These are phyloP conservation scores for Colletotrichum sp. DNA, from an alignment of 2,329 filamentous ascomycete genomes.

Conservation along the genomic window DNA sequence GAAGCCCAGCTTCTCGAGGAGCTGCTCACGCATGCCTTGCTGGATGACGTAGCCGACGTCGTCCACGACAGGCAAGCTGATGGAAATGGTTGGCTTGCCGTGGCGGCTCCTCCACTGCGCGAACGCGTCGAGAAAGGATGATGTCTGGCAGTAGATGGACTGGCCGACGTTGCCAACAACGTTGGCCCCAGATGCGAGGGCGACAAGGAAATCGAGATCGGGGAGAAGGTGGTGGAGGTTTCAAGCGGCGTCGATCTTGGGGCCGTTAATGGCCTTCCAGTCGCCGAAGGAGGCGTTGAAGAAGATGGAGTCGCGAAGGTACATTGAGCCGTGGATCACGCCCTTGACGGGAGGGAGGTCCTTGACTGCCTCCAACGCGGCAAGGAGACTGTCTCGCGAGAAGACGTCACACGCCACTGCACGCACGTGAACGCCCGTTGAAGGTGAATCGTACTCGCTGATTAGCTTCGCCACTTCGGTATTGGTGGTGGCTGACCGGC, in stretches of 20 bases:
- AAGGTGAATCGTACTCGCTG: background rate
- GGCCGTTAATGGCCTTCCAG: background rate
- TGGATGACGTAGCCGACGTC: background rate
- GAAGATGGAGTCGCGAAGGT: background rate
- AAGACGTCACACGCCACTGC: background rate
- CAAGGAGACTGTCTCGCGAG: background rate
- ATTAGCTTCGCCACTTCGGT: background rate
- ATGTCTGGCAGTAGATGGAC: background rate
- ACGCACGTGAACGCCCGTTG: fast-evolving
- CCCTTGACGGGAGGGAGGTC: background rate
- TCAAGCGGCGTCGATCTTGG: background rate
- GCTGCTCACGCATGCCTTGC: background rate
- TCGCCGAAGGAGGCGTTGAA: background rate
- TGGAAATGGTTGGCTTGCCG: background rate
- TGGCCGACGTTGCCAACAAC: background rate
- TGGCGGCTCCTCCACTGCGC: background rate
- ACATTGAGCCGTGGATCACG: background rate
- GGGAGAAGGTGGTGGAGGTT: background rate
- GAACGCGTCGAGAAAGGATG: background rate
- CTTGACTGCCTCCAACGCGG: background rate
- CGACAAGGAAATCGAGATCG: background rate
- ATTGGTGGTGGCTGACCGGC: background rate
- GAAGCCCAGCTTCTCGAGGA: background rate
- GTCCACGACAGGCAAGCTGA: background rate
- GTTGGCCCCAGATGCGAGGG: background rate